A percentile compares a stretch with the other conserved stretches of the same genome.
Conservation (phyloP, 2,329 filamentous ascomycete genomes). For the Cytospora leucostoma region DNA sequence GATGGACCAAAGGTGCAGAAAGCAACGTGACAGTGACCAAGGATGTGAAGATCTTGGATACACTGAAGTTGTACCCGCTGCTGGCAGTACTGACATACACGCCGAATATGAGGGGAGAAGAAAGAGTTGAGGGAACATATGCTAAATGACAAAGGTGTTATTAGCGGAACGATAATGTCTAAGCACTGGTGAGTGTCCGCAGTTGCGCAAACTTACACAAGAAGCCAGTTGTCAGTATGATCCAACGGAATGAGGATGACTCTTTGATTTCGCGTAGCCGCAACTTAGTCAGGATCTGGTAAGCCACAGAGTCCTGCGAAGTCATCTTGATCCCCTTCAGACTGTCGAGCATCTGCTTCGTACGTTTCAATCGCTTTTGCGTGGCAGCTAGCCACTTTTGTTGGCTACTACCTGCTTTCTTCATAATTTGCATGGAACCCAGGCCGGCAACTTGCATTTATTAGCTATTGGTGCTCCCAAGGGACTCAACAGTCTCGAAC, state of each 20-base stretch:
- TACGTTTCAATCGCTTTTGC: conserved; percentile 26
- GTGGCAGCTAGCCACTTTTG: conserved; percentile 28
- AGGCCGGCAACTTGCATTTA: background rate
- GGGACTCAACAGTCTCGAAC: too few relatives aligned
- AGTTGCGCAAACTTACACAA: background rate
- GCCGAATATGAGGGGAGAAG: conserved; percentile 28
- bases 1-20: conserved; percentile 25
- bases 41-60: conserved; percentile 29
- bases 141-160: conserved; percentile 17
- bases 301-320: conserved; percentile 3
- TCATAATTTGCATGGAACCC: conserved; percentile 5
- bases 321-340: conserved; percentile 31
- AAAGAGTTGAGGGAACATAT: conserved; percentile 26
- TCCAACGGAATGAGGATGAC: conserved; percentile 6
- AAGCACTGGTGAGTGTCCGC: background rate
- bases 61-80: conserved; percentile 23
- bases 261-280: conserved; percentile 6
- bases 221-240: conserved; percentile 5
- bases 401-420: conserved; percentile 11
- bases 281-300: background rate
- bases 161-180: background rate
- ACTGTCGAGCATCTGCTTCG: conserved; percentile 30
- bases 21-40: conserved; percentile 30
- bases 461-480: background rate
- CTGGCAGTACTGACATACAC: conserved; percentile 27